phyloP scores from a whole-genome alignment of 345 rosid species.

The Chamaenerion angustifolium region DNA sequence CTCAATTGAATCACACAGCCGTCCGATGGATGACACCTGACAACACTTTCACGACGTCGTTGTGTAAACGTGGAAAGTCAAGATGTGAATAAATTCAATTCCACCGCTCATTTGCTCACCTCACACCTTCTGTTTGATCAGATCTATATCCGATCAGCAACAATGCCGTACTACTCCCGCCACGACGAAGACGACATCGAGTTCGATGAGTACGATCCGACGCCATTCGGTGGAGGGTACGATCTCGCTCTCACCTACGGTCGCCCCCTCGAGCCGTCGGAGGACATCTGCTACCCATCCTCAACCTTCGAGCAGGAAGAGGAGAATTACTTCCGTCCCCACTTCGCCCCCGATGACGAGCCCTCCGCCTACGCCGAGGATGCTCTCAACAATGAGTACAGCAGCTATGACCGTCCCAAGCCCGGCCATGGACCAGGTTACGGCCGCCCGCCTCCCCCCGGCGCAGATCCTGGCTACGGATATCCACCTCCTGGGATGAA shows the following conservation, averaged over 20 bases:
- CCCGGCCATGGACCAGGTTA: conserved; percentile 31
- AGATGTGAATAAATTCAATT: too few relatives aligned
- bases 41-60: too few relatives aligned
- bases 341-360: conserved; percentile 42
- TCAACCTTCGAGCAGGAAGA: conserved; percentile 26
- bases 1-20: too few relatives aligned
- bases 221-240: conserved; percentile 90
- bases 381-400: conserved; percentile 56
- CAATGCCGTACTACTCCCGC: conserved; percentile 67
- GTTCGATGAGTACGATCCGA: conserved; percentile 79
- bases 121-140: too few relatives aligned
- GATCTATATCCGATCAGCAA: neutral
- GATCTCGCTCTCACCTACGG: conserved; percentile 58
- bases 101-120: too few relatives aligned
- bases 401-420: conserved; percentile 69
- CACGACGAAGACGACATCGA: conserved; percentile 44
- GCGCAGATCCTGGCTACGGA: conserved; percentile 15
- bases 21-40: too few relatives aligned
- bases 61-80: too few relatives aligned
- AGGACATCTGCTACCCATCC: conserved; percentile 51
- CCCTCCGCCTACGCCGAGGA: conserved; percentile 67
- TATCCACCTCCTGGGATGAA: conserved; percentile 2
- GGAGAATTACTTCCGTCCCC: conserved; percentile 58
- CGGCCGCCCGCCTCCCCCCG: conserved; percentile 9
- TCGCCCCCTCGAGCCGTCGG: conserved; percentile 60